phyloP scores from a whole-genome alignment of 495 filamentous ascomycete species.

The Apiosordaria backusii region DNA sequence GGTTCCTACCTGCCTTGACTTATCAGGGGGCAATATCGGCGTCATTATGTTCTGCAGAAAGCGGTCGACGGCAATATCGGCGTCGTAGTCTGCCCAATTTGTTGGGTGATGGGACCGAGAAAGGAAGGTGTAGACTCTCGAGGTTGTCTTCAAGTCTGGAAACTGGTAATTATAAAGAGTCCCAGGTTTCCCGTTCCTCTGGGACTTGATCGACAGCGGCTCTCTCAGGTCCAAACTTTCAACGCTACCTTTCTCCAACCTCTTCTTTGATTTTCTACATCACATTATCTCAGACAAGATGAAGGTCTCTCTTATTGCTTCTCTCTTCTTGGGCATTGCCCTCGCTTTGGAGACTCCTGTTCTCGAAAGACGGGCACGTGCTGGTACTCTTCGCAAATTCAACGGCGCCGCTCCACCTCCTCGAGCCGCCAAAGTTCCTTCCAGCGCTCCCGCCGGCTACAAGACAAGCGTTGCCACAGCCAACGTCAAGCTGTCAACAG shows the following conservation, averaged over 20 bases:
- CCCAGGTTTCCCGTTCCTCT: background rate
- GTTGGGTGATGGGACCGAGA: conserved; percentile 10
- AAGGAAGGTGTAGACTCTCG: background rate
- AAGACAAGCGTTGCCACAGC: conserved; percentile 21
- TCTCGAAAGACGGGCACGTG: conserved; percentile 16
- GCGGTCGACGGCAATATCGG: conserved; percentile 9
- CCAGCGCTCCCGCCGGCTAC: conserved; percentile 24
- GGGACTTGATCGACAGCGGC: conserved; percentile 10
- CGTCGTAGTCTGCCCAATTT: conserved; percentile 13
- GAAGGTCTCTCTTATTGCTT: conserved; percentile 33
- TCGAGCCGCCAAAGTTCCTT: conserved; percentile 18
- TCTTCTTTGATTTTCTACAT: conserved; percentile 1
- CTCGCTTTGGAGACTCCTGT: conserved; percentile 24
- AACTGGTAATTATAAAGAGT: conserved; percentile 21
- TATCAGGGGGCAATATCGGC: conserved; percentile 17
- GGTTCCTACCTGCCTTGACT: conserved; percentile 18
- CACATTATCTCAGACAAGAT: conserved; percentile 23
- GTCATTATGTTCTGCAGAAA: conserved; percentile 1
- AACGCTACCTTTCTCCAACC: background rate
- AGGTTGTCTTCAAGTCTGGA: background rate
- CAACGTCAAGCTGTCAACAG: conserved; percentile 24
- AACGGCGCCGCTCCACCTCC: conserved; percentile 11
- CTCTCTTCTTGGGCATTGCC: conserved; percentile 29
- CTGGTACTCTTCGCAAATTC: conserved; percentile 15
- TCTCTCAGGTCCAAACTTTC: background rate